Base-by-base conservation (phyloP, 1,139 yeast species). In the Geotrichum australiense region DNA sequence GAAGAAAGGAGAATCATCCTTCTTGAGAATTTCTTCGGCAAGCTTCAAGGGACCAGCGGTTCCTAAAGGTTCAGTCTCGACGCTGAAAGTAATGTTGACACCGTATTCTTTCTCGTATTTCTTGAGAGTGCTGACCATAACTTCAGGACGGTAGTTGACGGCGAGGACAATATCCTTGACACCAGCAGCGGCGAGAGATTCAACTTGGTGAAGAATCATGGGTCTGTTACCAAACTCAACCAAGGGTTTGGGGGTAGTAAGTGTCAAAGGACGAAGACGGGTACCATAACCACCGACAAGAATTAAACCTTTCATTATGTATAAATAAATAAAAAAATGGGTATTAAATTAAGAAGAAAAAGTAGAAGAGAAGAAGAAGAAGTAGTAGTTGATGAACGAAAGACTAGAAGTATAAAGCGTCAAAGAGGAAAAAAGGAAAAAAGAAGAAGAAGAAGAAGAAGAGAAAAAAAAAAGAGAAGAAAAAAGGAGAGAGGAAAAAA, bases 271-370 rank as follows among this genome's bases (percentile, higher is more conserved):
- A 78, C 99, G 89, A 73, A 91, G 83, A 73, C 99, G 93, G 62
- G 99, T 91, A 75, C 99, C 99, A 74, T 87, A 91, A 67, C 98
- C 98, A 64, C 98, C 98, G 59, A 91, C 98, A 66, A 91, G 83
- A 75, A 91, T 91, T 68, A 91, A 79, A 64, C 96, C 98, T 75
- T 91, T 91, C 98, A 91, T 91, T 59, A 33, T 52, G 32, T 22
- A 29, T 32, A 19, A 38, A 19, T 32, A 20, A 22, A 29, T 8
- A 37, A 25, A 26, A 18, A 36, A 30, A 32, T 22, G 14, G 38
- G 41, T 23, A 40, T 36, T 26, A 35, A 40, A 29, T 35, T 47
- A 38, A 40, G 29, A 37, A 27, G 21, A 22, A 18, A 20, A 35
- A 25, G 11, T 39, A 30, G 30, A n/a, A 29, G 15, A 15, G 16